Evolutionary conservation across 345 rosid genomes (phyloP), one percentile per base, ranked within the genome.

Genomic region (Kernera saxatilis): DNA sequence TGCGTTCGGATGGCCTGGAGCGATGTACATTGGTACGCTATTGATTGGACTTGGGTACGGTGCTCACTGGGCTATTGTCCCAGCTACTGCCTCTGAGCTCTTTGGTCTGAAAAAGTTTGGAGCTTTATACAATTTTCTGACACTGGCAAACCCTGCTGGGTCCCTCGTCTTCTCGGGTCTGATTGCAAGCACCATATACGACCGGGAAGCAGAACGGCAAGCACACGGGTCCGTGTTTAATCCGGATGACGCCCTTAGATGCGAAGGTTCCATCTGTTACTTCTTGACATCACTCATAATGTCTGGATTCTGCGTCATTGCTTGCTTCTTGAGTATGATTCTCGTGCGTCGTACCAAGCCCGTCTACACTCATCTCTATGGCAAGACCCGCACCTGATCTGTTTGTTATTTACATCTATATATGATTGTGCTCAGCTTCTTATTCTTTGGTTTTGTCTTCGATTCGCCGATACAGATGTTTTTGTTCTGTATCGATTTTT

Each of bases 61-160:
- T 17, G 86, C 98, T n/a, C 98, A 92, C 40, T 95, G 98, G 99
- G 98, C 98, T 17, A 90, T 95, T 39, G 93, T 95, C 54, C 99
- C 99, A 3, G 99, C 98, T 30, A 82, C 96, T 36, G 97, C 99
- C 41, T 95, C 99, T 0, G 97, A 95, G 87, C 83, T 95, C 72
- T 95, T 95, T 56, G 99, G 99, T 62, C 64, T 95, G 69, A 95
- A 95, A 65, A 95, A 95, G 60, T 90, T 95, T 14, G 97, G 99
- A 50, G 96, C 92, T 25, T 59, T 95, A 54, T 95, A 95, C 86
- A 95, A 95, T 73, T 95, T 95, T 83, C 89, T 95, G 61, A 90
- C 98, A 3, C 82, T 95, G 51, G 98, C 98, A 63, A 95, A 90
- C 71, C 99, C 99, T 7, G 96, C 96, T 3, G 98, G 99, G 41